Evolutionary conservation across 331 rosid species (phyloP), one percentile per base, ranked within the genome.

Genomic region (Malus hybrid): DNA sequence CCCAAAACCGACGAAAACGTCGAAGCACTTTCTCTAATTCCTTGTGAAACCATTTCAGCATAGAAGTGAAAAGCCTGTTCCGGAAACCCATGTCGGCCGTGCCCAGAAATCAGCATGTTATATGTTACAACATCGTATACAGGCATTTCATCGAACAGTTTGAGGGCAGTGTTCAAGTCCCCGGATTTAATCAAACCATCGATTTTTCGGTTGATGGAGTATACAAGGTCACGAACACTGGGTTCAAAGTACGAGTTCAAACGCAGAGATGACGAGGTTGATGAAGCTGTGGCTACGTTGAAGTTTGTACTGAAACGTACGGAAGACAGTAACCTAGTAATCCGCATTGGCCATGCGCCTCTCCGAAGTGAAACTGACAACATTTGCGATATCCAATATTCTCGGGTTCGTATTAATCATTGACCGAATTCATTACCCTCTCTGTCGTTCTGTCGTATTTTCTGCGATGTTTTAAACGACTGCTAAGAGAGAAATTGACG

Each of bases 101-200:
- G 77, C 74, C 84, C 93, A 14, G 96, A 89, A 83, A 94, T 88
- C 2, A 94, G 69, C 77, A 94, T 59, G 83, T 94, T 92, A 71
- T 85, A 92, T 7, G 97, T 84, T 20, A 94, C 96, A 18, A 84
- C 87, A 59, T 94, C 96, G 34, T 85, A 84, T 3, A 79, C 70
- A 33, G 80, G 84, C 90, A 84, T 88, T 84, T 56, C 85, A 52
- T 77, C 86, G 83, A 92, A 90, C 85, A 84, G 1, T 7, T 73
- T 52, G 60, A 86, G 74, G 70, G 97, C 99, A 52, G 71, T 10
- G 9, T 80, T 70, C 2, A 80, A 84, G 71, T 85, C 60, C n/a
- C 87, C 84, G 0, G 81, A 69, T 80, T 85, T 84, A 12, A 92
- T 33, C 22, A 84, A 61, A 27, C 22, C 31, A 18, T 84, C 65